Conservation (phyloP, 352 stramenopile species). For the Phytophthora pisi region DNA sequence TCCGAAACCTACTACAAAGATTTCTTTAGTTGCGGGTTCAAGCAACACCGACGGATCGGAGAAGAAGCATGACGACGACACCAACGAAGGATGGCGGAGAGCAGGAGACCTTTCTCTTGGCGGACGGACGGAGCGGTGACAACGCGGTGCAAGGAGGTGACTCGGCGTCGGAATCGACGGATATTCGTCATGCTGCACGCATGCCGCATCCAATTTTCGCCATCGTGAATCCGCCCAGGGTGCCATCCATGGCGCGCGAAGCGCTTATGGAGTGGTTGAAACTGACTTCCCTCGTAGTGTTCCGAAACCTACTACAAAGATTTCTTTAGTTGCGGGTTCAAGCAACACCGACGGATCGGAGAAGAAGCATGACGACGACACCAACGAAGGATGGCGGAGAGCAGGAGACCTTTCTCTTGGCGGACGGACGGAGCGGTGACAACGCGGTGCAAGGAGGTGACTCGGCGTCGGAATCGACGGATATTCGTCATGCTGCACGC, state of each 20-base stretch:
- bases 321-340: conserved; percentile 20
- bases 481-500: not conserved
- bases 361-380: conserved; percentile 3
- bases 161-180: not conserved
- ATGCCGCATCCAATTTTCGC: conserved; percentile 20
- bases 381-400: not conserved
- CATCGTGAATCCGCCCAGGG: conserved; percentile 8
- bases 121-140: not conserved
- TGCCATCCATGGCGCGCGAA: conserved; percentile 15
- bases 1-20: not conserved
- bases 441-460: not conserved
- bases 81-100: not conserved
- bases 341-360: conserved; percentile 6
- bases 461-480: not conserved
- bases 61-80: conserved; percentile 3
- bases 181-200: not conserved
- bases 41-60: conserved; percentile 6
- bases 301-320: conserved; percentile 14
- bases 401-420: not conserved
- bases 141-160: not conserved
- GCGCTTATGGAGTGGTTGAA: conserved; percentile 20
- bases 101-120: not conserved
- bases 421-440: not conserved
- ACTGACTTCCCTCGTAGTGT: conserved; percentile 5
- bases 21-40: conserved; percentile 20